Conservation (phyloP, 2,329 filamentous ascomycete species). For the Elsinoe perseae region DNA sequence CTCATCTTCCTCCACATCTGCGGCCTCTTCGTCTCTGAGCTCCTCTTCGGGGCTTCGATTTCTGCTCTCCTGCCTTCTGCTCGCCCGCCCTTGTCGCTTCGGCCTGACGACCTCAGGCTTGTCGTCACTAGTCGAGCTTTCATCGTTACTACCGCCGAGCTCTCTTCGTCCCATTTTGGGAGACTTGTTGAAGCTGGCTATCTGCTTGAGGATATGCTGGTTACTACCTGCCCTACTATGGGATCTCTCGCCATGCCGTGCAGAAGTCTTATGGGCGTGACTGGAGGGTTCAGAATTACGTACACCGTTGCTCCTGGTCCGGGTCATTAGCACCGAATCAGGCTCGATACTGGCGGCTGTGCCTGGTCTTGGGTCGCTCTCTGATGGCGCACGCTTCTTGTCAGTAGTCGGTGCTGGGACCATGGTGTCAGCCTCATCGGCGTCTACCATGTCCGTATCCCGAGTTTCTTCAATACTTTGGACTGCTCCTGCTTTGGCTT, state of each 20-base stretch:
- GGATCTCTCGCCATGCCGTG: background rate
- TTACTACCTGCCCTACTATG: constrained; percentile 27
- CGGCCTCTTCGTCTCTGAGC: constrained; percentile 1
- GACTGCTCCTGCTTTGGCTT: background rate
- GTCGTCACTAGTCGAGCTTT: constrained; percentile 6
- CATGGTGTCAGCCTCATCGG: constrained; percentile 19
- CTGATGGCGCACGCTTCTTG: constrained; percentile 12
- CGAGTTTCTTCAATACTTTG: constrained; percentile 6
- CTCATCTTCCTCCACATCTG: constrained; percentile 34
- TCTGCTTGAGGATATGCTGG: constrained; percentile 32
- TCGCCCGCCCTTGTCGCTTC: constrained; percentile 5
- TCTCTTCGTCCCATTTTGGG: constrained; percentile 28
- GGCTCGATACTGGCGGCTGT: background rate
- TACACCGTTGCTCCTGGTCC: constrained; percentile 12
- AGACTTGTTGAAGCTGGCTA: constrained; percentile 32
- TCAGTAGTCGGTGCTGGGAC: constrained; percentile 19
- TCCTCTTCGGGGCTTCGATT: background rate
- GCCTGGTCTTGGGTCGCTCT: constrained; percentile 7
- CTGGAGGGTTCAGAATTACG: background rate
- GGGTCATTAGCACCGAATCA: constrained; percentile 1
- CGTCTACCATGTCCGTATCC: background rate
- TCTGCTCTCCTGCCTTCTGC: constrained; percentile 13
- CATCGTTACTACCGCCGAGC: constrained; percentile 2
- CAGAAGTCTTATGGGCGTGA: constrained; percentile 4
- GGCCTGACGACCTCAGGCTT: constrained; percentile 1